Evolutionary conservation across 139 green algal species (phyloP).

Genomic region (Micromonas pusilla): DNA sequence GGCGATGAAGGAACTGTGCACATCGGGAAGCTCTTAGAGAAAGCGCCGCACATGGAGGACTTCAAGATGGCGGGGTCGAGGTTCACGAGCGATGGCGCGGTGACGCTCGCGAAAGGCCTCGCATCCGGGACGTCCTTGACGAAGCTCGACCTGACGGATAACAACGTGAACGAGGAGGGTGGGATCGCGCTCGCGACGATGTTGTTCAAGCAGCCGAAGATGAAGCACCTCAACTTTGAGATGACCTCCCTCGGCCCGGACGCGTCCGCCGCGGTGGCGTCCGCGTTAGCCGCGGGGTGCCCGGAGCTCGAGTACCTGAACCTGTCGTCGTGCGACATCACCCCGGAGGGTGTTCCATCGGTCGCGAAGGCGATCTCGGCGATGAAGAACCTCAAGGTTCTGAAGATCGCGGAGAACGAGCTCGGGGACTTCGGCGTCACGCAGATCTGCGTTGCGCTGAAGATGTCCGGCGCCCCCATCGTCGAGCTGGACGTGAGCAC

Average conservation of each 20-base stretch:
- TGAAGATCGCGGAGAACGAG: conserved; percentile 17
- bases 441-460: conserved; percentile 5
- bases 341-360: not conserved
- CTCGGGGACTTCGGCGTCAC: conserved; percentile 6
- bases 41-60: conserved; percentile 25
- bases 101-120: conserved; percentile 14
- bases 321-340: not conserved
- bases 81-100: conserved; percentile 22
- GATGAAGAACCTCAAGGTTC: conserved; percentile 21
- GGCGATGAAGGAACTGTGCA: conserved; percentile 29
- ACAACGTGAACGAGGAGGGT: conserved; percentile 24
- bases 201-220: conserved; percentile 16
- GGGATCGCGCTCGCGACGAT: not conserved
- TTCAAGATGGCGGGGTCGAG: conserved; percentile 32
- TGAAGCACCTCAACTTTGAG: conserved; percentile 18
- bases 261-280: not conserved
- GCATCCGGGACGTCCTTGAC: not conserved
- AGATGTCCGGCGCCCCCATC: not conserved
- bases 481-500: conserved; percentile 5
- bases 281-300: not conserved
- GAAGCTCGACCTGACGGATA: conserved; percentile 19
- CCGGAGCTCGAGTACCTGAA: conserved; percentile 8
- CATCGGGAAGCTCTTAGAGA: conserved; percentile 20
- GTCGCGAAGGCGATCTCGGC: conserved; percentile 8
- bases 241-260: not conserved